These are phyloP conservation scores for Aspergillus fumigatus DNA, from an alignment of 2,329 filamentous ascomycete species.

Conservation along the genomic window DNA sequence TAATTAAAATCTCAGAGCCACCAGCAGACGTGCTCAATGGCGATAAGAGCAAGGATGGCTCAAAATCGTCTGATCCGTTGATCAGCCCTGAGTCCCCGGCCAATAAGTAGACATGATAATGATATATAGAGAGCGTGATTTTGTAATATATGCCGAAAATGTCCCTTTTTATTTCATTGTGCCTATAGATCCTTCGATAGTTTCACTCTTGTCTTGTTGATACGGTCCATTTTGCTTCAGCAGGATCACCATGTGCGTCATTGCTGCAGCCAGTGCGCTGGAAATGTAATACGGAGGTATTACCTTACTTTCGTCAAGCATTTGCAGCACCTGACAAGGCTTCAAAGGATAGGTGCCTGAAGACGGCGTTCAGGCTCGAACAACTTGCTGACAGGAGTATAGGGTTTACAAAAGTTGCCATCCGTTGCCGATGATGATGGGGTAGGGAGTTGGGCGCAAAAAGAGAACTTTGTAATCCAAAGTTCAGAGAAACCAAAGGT, in stretches of 20 bases:
- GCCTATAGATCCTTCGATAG: neutral
- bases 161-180: slow-evolving; percentile 4
- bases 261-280: neutral
- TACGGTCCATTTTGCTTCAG: neutral
- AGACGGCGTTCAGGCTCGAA: neutral
- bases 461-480: neutral
- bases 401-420: no score
- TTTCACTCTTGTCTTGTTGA: neutral
- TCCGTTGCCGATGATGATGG: neutral
- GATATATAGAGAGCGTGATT: slow-evolving; percentile 14
- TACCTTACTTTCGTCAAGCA: no score
- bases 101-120: slow-evolving; percentile 43
- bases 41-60: slow-evolving; percentile 28
- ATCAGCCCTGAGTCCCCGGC: slow-evolving; percentile 41
- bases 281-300: neutral
- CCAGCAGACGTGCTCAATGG: slow-evolving; percentile 37
- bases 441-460: neutral
- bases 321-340: neutral
- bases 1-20: slow-evolving; percentile 7
- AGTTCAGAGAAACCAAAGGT: neutral
- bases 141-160: slow-evolving; percentile 16
- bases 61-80: slow-evolving; percentile 42
- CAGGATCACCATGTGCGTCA: neutral
- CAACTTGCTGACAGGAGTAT: neutral
- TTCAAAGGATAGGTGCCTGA: neutral